Conservation (phyloP, 1,139 yeast species). For the Taphrina communis region DNA sequence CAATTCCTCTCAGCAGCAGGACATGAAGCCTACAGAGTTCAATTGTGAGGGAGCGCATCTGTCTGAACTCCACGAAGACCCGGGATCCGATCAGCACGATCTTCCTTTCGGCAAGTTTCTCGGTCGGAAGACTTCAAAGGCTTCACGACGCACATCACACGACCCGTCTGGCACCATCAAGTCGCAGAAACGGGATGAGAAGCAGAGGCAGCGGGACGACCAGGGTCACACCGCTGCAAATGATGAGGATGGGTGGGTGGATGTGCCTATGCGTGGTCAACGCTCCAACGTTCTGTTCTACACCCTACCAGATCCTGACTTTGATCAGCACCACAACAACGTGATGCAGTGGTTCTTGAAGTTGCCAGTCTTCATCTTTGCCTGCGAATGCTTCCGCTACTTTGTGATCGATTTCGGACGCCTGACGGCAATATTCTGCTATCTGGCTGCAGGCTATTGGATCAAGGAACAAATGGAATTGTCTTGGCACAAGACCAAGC, state of each 20-base stretch:
- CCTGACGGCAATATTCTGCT: slow-evolving; percentile 4
- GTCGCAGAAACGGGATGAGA: slow-evolving; percentile 15
- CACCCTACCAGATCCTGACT: slow-evolving; percentile 27
- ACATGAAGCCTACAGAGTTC: background rate
- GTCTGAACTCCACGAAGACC: slow-evolving; percentile 20
- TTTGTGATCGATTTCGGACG: slow-evolving; percentile 28
- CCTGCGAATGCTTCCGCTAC: slow-evolving; percentile 19
- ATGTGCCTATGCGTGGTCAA: slow-evolving; percentile 28
- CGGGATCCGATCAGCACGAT: slow-evolving; percentile 12
- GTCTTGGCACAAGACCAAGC: slow-evolving; percentile 15
- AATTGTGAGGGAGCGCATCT: slow-evolving; percentile 21
- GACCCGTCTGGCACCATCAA: background rate
- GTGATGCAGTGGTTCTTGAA: slow-evolving; percentile 28
- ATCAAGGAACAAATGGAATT: slow-evolving; percentile 23
- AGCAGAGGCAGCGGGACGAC: slow-evolving; percentile 7
- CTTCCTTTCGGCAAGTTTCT: slow-evolving; percentile 11
- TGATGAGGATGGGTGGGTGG: slow-evolving; percentile 33
- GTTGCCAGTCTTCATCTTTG: slow-evolving; percentile 14
- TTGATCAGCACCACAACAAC: slow-evolving; percentile 22
- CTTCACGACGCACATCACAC: background rate
- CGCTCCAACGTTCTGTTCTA: slow-evolving; percentile 25
- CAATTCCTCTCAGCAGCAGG: background rate
- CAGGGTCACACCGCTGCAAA: slow-evolving; percentile 12
- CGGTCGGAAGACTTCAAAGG: background rate
- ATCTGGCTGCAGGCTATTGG: slow-evolving; percentile 21